Evolutionary conservation across 306 rosid genomes (phyloP), one percentile per base, ranked within the genome.

Genomic region (Nissolia schottii): DNA sequence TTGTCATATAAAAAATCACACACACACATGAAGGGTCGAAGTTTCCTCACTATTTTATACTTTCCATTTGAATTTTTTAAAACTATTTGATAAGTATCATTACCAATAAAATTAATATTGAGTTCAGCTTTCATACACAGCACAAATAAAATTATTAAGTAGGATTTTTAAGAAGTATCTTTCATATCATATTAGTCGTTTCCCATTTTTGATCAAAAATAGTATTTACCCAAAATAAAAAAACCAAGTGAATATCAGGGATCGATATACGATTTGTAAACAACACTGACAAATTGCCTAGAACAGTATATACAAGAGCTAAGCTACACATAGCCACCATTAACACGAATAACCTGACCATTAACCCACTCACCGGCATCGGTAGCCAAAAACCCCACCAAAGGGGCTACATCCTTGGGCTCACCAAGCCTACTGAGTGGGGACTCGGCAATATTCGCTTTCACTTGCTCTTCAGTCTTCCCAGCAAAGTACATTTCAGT

Each of bases 341-440:
- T 45, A 15, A 45, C 51, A 45, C 22, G 51, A 45, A 45, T 5
- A 45, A 45, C 51, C 22, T 45, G 51, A 45, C 51, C 51, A 45
- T 45, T 84, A 10, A 80, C 70, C 88, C 85, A 84, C 14, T 56
- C 81, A 10, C 85, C 56, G 0, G 59, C 76, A 43, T 84, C 88
- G 7, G 65, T 49, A 3, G 79, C 88, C 66, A 84, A 60, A 16
- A 45, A 45, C 16, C 51, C 51, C 18, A 45, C 51, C 51, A 45
- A 32, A 80, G 74, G 48, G 0, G 74, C 83, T 50, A 84, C 65
- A 34, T 84, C 85, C 23, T 68, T 29, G 10, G 80, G 37, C 76
- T 74, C 58, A 10, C 88, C 88, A 9, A 84, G 81, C 31, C 88
- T 46, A 13, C 35, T 63, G 3, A 58, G n/a, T 0, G 88, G 88